A percentile compares a stretch with the other conserved stretches of the same genome.
Evolutionary conservation across 257 asterid genomes (phyloP).

Genomic region (Fraxinus anomala): DNA sequence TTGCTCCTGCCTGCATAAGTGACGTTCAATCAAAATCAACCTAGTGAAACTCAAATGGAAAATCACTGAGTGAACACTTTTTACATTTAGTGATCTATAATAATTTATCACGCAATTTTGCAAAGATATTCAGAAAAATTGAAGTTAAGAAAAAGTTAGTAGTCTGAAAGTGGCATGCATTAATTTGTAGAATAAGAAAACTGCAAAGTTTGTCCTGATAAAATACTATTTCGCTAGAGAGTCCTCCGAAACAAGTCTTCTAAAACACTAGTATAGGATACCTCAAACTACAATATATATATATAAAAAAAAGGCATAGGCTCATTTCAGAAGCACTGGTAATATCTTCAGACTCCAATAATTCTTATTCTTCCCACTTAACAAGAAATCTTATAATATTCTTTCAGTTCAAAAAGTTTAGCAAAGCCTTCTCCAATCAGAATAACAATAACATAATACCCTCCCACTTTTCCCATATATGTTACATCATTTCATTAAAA

Average conservation of each 20-base stretch:
- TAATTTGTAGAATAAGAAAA: neutral
- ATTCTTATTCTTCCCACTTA: conserved; percentile 7
- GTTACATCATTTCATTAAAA: neutral
- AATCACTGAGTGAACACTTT: neutral
- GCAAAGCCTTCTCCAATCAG: neutral
- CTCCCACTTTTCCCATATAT: neutral
- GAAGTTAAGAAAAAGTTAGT: neutral
- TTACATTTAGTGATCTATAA: conserved; percentile 3
- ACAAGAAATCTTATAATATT: conserved; percentile 19
- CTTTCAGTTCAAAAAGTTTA: conserved; percentile 13
- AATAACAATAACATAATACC: conserved; percentile 5
- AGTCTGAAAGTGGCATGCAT: neutral
- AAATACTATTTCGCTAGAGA: neutral
- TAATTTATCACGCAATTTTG: conserved; percentile 9
- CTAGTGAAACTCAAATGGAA: conserved; percentile 16
- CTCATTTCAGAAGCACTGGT: conserved; percentile 4
- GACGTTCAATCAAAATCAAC: conserved; percentile 25
- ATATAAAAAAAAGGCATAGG: neutral
- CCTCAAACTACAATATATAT: neutral
- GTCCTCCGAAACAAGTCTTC: neutral
- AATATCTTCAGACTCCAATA: neutral
- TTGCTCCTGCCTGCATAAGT: conserved; percentile 90
- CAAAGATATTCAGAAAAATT: neutral
- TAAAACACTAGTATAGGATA: neutral
- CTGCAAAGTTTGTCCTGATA: neutral